Conservation (phyloP, 2,329 filamentous ascomycete species). For the Cordyceps pruinosa region DNA sequence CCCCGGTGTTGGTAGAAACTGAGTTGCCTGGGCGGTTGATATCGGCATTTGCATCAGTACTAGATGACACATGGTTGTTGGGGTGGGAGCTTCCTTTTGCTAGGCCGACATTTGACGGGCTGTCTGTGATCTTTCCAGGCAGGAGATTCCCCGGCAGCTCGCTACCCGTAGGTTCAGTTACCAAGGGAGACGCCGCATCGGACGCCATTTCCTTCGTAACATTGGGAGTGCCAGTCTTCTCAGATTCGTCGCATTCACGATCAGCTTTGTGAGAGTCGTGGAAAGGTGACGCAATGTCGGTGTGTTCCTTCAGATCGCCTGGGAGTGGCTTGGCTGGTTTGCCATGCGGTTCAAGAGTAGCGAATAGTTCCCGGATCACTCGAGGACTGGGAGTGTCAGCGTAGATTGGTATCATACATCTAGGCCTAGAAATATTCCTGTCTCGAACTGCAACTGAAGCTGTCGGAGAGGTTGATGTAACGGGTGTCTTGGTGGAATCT, state of each 20-base stretch:
- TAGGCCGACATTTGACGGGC: neutral
- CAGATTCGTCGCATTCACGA: neutral
- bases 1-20: neutral
- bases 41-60: neutral
- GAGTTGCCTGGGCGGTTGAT: neutral
- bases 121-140: neutral
- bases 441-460: conserved; percentile 4
- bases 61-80: neutral
- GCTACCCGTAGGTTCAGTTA: neutral
- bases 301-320: neutral
- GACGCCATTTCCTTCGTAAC: neutral
- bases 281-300: neutral
- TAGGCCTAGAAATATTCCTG: conserved; percentile 14
- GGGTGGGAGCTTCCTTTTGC: neutral
- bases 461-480: conserved; percentile 6
- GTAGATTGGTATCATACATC: conserved; percentile 13
- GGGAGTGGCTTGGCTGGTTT: neutral
- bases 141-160: neutral
- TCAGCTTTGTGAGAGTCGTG: neutral
- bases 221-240: neutral
- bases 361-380: neutral
- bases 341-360: neutral
- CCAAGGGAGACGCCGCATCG: neutral
- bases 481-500: conserved; percentile 8
- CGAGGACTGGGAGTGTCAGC: neutral